phyloP scores from a whole-genome alignment of 2,329 filamentous ascomycete genomes.

The Penicillium corylophilum region DNA sequence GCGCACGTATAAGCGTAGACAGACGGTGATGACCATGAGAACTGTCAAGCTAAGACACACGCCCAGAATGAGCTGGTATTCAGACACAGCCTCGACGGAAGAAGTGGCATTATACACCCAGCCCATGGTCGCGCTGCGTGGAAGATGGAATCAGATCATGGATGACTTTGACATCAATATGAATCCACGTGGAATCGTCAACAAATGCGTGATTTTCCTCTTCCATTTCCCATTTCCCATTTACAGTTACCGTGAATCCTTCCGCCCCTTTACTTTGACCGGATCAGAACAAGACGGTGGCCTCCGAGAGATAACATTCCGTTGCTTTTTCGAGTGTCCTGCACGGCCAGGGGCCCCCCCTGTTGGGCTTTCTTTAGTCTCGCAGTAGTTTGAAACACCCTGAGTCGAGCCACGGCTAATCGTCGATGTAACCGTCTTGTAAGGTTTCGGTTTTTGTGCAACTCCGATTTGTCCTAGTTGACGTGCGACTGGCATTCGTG shows the following conservation, averaged over 20 bases:
- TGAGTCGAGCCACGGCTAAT: not conserved
- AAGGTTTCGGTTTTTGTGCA: not conserved
- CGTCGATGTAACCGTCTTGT: not conserved
- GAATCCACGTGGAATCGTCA: not conserved
- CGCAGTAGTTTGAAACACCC: not conserved
- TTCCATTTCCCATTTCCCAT: not conserved
- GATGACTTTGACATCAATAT: not conserved
- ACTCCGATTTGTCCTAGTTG: not conserved
- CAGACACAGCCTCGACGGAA: slow-evolving; percentile 48
- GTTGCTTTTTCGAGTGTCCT: not conserved
- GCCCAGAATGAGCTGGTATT: slow-evolving; percentile 52
- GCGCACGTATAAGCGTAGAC: slow-evolving; percentile 46
- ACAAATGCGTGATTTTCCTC: not conserved
- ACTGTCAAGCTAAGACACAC: slow-evolving; percentile 49
- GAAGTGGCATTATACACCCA: slow-evolving; percentile 54
- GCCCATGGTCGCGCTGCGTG: slow-evolving; percentile 41
- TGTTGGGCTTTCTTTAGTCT: not conserved
- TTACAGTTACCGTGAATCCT: not conserved
- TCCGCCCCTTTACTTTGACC: not conserved
- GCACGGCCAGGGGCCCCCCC: not conserved
- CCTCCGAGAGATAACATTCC: not conserved
- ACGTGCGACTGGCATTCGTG: not conserved
- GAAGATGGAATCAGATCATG: not conserved
- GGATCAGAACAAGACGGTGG: not conserved
- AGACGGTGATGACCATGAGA: slow-evolving; percentile 46